Evolutionary conservation across 1,139 yeast species (phyloP), one percentile per base, ranked within the genome.

Genomic region (Pichia sp.): DNA sequence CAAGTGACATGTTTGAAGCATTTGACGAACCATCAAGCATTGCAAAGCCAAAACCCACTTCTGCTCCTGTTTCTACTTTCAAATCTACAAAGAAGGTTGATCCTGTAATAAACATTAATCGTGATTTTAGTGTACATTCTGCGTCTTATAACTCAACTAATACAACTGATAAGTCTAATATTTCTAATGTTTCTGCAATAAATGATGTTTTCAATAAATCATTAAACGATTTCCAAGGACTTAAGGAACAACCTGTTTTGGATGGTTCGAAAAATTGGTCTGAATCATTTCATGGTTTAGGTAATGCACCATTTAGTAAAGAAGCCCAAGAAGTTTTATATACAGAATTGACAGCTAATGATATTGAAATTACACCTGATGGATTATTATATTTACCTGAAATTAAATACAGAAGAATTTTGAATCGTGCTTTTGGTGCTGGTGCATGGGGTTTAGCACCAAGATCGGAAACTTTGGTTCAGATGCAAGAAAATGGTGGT

Each of bases 361-460:
- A 92, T 58, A 81, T 92, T 47, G 98, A 92, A 65, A 85, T 92
- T 56, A 92, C 92, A 54, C 97, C 98, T 0, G 98, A 92, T 65
- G 97, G 98, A 25, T 71, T 92, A 47, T 67, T 92, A 11, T 92
- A 88, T 60, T 71, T 92, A 45, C 98, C 98, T 0, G 98, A 92
- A 66, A 92, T 92, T 66, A 89, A 90, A 64, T 92, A 92, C 64
- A 78, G 98, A 54, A 76, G 98, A 43, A 84, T 89, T 34, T 69
- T 92, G 58, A 90, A 90, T 67, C 75, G 75, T 38, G 95, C 97
- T 0, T 90, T 92, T 71, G 98, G 98, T 2, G 97, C 98, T 2
- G 98, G 98, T 29, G 97, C 96, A 1, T 92, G 98, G 98, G 98
- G 98, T 0, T 72, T 92, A 51, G 96, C 95, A 0, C 97, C 98